Conservation (phyloP, 257 asterid genomes). For the Thymus quinquecostatus region DNA sequence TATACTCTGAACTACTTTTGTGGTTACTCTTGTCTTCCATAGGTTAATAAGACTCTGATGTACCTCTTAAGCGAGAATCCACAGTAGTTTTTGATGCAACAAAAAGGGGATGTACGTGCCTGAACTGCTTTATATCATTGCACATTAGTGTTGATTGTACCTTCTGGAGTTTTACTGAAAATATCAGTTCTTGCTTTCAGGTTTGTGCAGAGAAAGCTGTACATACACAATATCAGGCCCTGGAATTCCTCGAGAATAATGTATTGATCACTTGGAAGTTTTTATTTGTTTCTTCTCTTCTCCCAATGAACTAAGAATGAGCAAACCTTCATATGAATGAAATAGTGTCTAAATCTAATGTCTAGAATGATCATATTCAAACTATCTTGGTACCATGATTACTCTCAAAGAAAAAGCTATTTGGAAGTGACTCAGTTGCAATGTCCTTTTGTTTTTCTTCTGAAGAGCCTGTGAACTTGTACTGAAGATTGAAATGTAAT, state of each 20-base stretch:
- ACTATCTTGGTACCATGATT: constrained; percentile 3
- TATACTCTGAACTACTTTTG: constrained; percentile 26
- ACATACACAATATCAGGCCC: constrained; percentile 72
- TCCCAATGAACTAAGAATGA: constrained; percentile 10
- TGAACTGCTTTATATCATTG: constrained; percentile 12
- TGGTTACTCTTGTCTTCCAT: constrained; percentile 18
- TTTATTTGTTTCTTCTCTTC: constrained; percentile 12
- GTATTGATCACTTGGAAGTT: constrained; percentile 37
- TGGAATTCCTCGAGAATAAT: constrained; percentile 82
- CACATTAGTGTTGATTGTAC: constrained; percentile 1
- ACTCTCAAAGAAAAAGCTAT: neutral
- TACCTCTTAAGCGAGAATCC: constrained; percentile 17
- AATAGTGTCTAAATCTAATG: constrained; percentile 12
- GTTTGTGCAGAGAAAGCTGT: constrained; percentile 71
- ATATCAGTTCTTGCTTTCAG: constrained; percentile 48
- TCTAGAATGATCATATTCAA: neutral
- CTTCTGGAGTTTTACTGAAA: constrained; percentile 23
- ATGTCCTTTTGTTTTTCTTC: constrained; percentile 5
- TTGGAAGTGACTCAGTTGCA: constrained; percentile 2
- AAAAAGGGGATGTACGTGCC: constrained; percentile 12
- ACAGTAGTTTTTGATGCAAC: neutral
- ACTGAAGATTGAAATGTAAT: constrained; percentile 18
- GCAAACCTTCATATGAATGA: neutral
- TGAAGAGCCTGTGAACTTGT: constrained; percentile 10
- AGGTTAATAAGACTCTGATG: neutral